Evolutionary conservation across 768 basidiomycete species (phyloP).

Genomic region (Glaciozyma antarctica): DNA sequence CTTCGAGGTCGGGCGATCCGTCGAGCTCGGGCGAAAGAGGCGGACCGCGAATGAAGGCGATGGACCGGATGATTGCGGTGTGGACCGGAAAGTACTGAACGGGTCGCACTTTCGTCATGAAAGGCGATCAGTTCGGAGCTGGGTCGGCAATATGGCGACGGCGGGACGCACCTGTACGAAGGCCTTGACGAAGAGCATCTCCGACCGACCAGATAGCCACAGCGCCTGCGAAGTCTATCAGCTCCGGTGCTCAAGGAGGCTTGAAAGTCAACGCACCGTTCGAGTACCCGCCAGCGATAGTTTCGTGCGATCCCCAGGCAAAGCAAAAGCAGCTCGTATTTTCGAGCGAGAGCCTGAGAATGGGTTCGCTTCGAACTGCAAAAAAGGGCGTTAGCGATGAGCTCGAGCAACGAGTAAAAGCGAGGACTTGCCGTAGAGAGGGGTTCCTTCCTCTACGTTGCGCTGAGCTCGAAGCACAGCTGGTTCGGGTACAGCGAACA

Average conservation of each 20-base stretch:
- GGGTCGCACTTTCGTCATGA: constrained; percentile 45
- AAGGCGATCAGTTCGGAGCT: no score
- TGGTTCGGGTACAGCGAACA: constrained; percentile 75
- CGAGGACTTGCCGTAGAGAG: constrained; percentile 46
- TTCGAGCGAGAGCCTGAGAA: constrained; percentile 62
- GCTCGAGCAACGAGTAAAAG: not conserved
- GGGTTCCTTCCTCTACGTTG: constrained; percentile 36
- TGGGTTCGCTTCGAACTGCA: constrained; percentile 47
- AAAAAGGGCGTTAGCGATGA: not conserved
- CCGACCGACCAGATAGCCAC: constrained; percentile 38
- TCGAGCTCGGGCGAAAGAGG: constrained; percentile 46
- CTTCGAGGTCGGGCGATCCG: constrained; percentile 39
- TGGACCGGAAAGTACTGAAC: constrained; percentile 65
- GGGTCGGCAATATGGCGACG: no score
- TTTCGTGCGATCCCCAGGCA: constrained; percentile 81
- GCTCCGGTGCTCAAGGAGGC: not conserved
- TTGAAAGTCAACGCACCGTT: constrained; percentile 50
- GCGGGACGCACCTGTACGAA: not conserved
- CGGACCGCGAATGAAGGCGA: constrained; percentile 56
- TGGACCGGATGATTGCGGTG: constrained; percentile 65
- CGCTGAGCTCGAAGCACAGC: constrained; percentile 42
- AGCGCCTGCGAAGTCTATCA: constrained; percentile 32
- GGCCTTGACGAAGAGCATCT: constrained; percentile 29
- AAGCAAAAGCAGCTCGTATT: constrained; percentile 68
- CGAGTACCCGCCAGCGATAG: constrained; percentile 71